Conservation (phyloP, 305 asterid genomes). For the Stenogyne calaminthoides region DNA sequence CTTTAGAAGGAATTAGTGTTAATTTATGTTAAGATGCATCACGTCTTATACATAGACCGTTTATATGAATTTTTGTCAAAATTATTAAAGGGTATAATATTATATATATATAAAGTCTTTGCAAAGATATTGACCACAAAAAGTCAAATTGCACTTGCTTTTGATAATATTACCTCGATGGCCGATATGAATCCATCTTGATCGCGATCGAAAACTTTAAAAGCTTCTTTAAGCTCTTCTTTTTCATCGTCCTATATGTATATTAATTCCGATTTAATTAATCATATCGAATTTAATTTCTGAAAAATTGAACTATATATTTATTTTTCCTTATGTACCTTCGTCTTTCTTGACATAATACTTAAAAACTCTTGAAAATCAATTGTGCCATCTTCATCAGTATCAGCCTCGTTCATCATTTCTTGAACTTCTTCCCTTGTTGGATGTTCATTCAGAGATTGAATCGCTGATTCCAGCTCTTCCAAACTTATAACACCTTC, state of each 20-base stretch:
- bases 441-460: constrained; percentile 62
- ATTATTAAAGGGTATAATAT: too few species aligned
- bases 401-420: constrained; percentile 69
- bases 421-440: constrained; percentile 65
- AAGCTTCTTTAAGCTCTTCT: constrained; percentile 75
- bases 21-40: too few species aligned
- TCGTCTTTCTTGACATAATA: constrained; percentile 59
- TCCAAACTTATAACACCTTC: constrained; percentile 65
- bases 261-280: constrained; percentile 17
- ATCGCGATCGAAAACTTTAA: constrained; percentile 74
- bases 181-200: constrained; percentile 90
- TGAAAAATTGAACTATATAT: not conserved
- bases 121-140: too few species aligned
- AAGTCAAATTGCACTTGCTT: too few species aligned
- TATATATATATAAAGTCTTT: too few species aligned
- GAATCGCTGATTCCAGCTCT: constrained; percentile 62
- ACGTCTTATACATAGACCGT: too few species aligned
- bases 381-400: constrained; percentile 60
- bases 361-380: constrained; percentile 66
- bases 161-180: constrained; percentile 45
- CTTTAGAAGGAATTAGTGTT: too few species aligned
- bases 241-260: constrained; percentile 47
- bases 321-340: too few species aligned
- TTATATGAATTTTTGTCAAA: too few species aligned
- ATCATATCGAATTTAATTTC: not conserved